Conservation (phyloP, 169 alveolate species). For the Plasmodium knowlesi region DNA sequence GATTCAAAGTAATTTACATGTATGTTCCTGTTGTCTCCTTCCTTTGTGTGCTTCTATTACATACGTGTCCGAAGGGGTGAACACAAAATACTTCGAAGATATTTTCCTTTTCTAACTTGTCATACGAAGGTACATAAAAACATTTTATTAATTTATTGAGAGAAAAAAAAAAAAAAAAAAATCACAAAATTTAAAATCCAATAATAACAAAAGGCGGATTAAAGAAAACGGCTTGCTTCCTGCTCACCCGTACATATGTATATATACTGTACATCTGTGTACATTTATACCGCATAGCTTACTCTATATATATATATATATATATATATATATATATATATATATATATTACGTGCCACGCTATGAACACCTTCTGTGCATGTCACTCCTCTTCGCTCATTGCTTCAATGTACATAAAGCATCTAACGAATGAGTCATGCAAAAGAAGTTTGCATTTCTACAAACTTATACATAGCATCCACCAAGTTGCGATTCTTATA, state of each 20-base stretch:
- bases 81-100: constrained; percentile 11
- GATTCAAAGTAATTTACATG: background rate
- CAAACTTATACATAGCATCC: background rate
- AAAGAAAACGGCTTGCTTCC: background rate
- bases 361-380: background rate
- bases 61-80: background rate
- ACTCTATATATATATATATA: background rate
- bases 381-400: background rate
- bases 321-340: background rate
- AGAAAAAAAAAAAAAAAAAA: background rate
- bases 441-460: background rate
- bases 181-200: background rate
- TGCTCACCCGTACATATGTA: background rate
- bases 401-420: background rate
- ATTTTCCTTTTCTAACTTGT: background rate
- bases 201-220: background rate
- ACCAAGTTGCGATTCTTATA: background rate
- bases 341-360: background rate
- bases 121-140: background rate
- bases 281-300: background rate
- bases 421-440: background rate
- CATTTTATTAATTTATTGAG: background rate
- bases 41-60: background rate
- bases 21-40: background rate
- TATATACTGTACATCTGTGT: background rate